Conservation (phyloP, 2,329 filamentous ascomycete genomes). For the Xylaria polymorpha region DNA sequence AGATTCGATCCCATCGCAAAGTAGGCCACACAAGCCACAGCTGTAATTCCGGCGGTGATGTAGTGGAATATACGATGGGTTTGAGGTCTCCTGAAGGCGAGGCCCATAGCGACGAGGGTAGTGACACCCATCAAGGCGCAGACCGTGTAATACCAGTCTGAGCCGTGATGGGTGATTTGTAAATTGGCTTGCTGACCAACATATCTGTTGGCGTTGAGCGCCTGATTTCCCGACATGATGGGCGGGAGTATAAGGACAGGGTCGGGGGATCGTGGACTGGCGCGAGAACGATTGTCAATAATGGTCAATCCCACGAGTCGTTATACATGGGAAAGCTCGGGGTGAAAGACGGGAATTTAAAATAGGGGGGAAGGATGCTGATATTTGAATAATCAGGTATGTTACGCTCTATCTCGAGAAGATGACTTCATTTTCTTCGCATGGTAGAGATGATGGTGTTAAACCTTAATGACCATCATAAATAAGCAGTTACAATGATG, state of each 20-base stretch:
- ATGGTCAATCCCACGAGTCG: neutral
- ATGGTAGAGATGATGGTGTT: conserved; percentile 23
- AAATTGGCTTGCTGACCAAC: conserved; percentile 65
- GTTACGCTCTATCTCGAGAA: conserved; percentile 1
- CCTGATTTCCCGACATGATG: conserved; percentile 54
- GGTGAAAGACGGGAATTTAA: neutral
- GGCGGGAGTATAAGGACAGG: neutral
- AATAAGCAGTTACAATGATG: neutral
- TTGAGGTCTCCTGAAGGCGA: conserved; percentile 65
- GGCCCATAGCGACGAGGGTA: conserved; percentile 64
- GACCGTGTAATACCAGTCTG: conserved; percentile 72
- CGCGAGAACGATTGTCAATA: neutral
- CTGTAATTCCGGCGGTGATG: conserved; percentile 68
- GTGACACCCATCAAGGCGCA: conserved; percentile 68
- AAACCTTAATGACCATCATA: conserved; percentile 39
- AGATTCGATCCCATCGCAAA: conserved; percentile 75
- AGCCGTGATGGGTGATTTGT: conserved; percentile 68
- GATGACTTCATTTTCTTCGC: conserved; percentile 47
- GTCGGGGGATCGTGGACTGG: neutral
- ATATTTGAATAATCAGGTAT: conserved; percentile 26
- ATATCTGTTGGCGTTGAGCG: conserved; percentile 58
- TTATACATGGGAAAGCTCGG: neutral
- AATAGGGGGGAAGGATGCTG: neutral
- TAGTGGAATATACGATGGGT: conserved; percentile 72
- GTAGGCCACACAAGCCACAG: conserved; percentile 71